Percentiles rank a stretch among this genome's conserved stretches.
These are phyloP conservation scores for Kockiozyma suomiensis DNA, from an alignment of 805 yeast species.

Conservation along the genomic window DNA sequence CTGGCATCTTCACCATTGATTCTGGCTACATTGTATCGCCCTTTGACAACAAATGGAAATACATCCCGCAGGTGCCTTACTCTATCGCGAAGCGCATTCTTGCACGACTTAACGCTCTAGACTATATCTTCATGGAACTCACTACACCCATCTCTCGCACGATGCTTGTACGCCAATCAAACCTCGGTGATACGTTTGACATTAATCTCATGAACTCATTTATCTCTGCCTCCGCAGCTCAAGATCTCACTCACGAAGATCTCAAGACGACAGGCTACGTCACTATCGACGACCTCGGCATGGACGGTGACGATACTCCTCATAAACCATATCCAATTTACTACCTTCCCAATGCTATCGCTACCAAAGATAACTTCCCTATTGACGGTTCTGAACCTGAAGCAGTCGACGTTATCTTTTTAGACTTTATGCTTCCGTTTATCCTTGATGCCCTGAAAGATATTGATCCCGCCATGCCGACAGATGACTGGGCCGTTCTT, in stretches of 20 bases:
- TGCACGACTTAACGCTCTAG: conserved; percentile 58
- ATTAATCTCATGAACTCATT: conserved; percentile 26
- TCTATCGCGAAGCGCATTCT: conserved; percentile 58
- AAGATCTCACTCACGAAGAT: conserved; percentile 35
- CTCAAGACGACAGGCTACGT: conserved; percentile 66
- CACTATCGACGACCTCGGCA: conserved; percentile 82
- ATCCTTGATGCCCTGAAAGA: conserved; percentile 51
- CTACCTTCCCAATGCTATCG: conserved; percentile 79
- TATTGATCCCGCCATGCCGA: conserved; percentile 15
- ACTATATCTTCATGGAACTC: conserved; percentile 46
- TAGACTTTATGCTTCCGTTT: conserved; percentile 68
- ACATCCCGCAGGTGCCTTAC: conserved; percentile 60
- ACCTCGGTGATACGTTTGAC: conserved; percentile 31
- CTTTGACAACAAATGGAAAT: conserved; percentile 77
- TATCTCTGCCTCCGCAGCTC: conserved; percentile 31
- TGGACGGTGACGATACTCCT: conserved; percentile 79
- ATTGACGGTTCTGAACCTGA: conserved; percentile 20
- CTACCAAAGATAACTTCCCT: conserved; percentile 44
- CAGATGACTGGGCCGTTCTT: conserved; percentile 18
- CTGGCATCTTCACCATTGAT: conserved; percentile 81
- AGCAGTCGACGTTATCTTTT: conserved; percentile 59
- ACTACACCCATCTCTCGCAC: conserved; percentile 34
- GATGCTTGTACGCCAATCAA: conserved; percentile 27
- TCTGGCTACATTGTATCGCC: conserved; percentile 84
- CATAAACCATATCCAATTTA: conserved; percentile 62